These are phyloP conservation scores for Blastobotrys persicus DNA, from an alignment of 1,139 yeast species.

Conservation along the genomic window DNA sequence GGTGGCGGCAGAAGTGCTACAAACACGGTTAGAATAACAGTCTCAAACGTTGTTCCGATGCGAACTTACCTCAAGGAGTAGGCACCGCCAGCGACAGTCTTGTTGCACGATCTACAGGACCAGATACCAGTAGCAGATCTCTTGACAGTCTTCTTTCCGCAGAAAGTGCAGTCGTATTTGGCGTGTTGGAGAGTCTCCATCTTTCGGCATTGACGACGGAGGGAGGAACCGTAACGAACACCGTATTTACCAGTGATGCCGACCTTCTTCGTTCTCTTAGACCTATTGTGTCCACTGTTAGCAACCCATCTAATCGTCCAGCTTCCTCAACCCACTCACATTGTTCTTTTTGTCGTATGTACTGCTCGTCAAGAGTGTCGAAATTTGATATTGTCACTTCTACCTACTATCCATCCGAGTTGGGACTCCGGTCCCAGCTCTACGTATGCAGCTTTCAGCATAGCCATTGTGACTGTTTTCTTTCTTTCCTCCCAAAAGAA, in stretches of 20 bases:
- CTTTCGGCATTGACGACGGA: conserved; percentile 99
- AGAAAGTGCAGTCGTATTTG: conserved; percentile 98
- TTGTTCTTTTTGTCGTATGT: conserved; percentile 3
- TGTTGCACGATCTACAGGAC: conserved; percentile 91
- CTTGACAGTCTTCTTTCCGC: conserved; percentile 98
- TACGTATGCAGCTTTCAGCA: background rate
- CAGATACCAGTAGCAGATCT: conserved; percentile 99
- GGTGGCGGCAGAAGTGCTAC: conserved; percentile 94
- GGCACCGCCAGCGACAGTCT: conserved; percentile 99
- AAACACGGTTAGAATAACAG: conserved; percentile 10
- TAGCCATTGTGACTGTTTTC: background rate
- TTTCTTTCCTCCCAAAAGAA: background rate
- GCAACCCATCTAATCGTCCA: background rate
- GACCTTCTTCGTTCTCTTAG: conserved; percentile 99
- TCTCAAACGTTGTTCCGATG: no score
- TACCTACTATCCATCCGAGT: background rate
- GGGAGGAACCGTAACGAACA: conserved; percentile 99
- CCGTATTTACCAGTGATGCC: conserved; percentile 99
- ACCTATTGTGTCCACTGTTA: conserved; percentile 49
- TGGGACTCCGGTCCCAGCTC: background rate
- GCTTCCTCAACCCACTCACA: background rate
- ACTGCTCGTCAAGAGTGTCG: conserved; percentile 5
- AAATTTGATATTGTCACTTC: background rate
- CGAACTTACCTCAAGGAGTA: conserved; percentile 70
- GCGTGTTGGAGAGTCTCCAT: conserved; percentile 99